Evolutionary conservation across 23 red algal genomes (phyloP).

Genomic region (Gracilaria gracilis): DNA sequence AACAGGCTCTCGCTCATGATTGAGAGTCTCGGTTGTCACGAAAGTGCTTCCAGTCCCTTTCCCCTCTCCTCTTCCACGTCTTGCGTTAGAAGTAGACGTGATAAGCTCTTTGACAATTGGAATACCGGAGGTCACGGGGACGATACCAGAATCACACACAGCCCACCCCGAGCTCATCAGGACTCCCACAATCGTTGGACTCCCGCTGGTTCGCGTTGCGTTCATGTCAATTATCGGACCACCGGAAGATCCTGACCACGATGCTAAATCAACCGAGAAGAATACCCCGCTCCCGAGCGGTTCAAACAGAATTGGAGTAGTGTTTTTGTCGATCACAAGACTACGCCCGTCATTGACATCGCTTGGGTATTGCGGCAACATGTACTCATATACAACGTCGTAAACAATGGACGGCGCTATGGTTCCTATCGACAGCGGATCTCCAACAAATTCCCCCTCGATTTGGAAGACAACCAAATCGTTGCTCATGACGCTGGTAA

Average conservation of each 20-base stretch:
- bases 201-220: slow-evolving; percentile 19
- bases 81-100: neutral
- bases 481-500: slow-evolving; percentile 50
- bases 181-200: slow-evolving; percentile 42
- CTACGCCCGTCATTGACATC: slow-evolving; percentile 43
- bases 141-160: slow-evolving; percentile 62
- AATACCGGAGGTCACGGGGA: slow-evolving; percentile 43
- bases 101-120: slow-evolving; percentile 34
- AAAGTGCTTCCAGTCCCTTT: neutral
- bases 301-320: slow-evolving; percentile 55
- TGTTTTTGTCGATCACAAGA: slow-evolving; percentile 54
- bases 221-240: slow-evolving; percentile 58
- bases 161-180: slow-evolving; percentile 58
- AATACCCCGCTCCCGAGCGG: slow-evolving; percentile 31
- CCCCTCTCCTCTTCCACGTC: neutral
- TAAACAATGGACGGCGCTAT: slow-evolving; percentile 27
- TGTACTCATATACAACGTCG: slow-evolving; percentile 21
- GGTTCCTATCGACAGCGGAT: neutral
- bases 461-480: slow-evolving; percentile 55
- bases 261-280: slow-evolving; percentile 50
- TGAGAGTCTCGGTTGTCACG: neutral
- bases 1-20: neutral
- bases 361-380: slow-evolving; percentile 45
- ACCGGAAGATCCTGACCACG: slow-evolving; percentile 56
- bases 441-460: slow-evolving; percentile 27